Evolutionary conservation across 495 filamentous ascomycete species (phyloP), one percentile per base, ranked within the genome.

Genomic region (Podospora didyma): DNA sequence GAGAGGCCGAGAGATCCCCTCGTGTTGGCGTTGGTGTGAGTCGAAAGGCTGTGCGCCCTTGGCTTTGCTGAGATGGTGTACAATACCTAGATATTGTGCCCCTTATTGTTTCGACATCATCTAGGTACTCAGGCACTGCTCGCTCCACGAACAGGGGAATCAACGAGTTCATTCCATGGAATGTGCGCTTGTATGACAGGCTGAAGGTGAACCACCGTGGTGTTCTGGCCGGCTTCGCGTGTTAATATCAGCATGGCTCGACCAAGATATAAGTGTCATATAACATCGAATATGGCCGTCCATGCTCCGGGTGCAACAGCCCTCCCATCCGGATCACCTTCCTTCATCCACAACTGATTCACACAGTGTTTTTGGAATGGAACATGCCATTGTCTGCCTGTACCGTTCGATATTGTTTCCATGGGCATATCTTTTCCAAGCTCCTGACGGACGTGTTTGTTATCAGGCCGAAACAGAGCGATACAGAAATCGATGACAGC

Each of bases 221-320:
- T 42, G 1, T 17, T 42, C 12, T 42, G 39, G 39, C 24, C 16
- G 19, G 6, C 49, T 48, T 56, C 21, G 35, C 23, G 21, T 46
- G 6, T 22, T 20, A 45, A 49, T 57, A 51, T 47, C 34, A 46
- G 17, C 39, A 34, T 57, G 55, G 49, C 55, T 52, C 52, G 55
- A 35, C 39, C 24, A 19, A 53, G 39, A 31, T 53, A 46, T 53
- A 22, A 53, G 41, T 10, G 51, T 23, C 52, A 55, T 51, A 60
- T 54, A 47, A 52, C 51, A 35, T 51, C 51, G 39, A 54, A 55
- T 60, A 55, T 60, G 51, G 23, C 51, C 46, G 20, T 51, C 51
- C 46, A 60, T 55, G 57, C 51, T 28, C 47, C 28, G 47, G 35
- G 34, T 39, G 4, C 22, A 19, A 19, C 39, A 45, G 35, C 11